Conservation (phyloP, 2,329 filamentous ascomycete genomes). For the Claviceps capensis region DNA sequence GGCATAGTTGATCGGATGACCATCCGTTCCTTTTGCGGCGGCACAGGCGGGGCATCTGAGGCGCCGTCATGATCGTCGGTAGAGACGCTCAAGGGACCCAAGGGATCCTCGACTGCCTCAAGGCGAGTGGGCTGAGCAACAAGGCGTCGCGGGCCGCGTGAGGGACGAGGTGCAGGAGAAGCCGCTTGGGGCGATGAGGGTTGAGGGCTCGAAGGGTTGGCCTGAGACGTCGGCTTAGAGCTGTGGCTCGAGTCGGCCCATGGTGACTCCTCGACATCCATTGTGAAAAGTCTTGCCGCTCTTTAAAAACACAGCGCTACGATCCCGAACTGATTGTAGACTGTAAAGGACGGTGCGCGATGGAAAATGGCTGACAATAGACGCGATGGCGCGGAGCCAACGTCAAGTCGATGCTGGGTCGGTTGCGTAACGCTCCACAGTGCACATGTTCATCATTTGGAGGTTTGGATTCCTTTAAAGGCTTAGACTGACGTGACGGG, state of each 20-base stretch:
- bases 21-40: slow-evolving; percentile 53
- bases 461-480: not conserved
- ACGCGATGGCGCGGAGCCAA: slow-evolving; percentile 2
- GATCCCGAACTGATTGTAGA: not conserved
- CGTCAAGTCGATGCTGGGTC: slow-evolving; percentile 1
- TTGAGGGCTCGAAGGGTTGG: slow-evolving; percentile 18
- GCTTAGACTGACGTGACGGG: not conserved
- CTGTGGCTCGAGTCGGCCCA: slow-evolving; percentile 34
- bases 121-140: slow-evolving; percentile 66
- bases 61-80: slow-evolving; percentile 31
- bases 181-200: slow-evolving; percentile 8
- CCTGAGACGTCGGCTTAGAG: slow-evolving; percentile 17
- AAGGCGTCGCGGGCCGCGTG: slow-evolving; percentile 45
- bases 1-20: slow-evolving; percentile 45
- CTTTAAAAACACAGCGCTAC: not conserved
- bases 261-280: slow-evolving; percentile 40
- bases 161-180: slow-evolving; percentile 24
- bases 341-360: not conserved
- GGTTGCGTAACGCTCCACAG: slow-evolving; percentile 3
- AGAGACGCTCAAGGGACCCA: slow-evolving; percentile 61
- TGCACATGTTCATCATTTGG: slow-evolving; percentile 1
- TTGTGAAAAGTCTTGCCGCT: slow-evolving; percentile 12
- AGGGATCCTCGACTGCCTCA: slow-evolving; percentile 62
- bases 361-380: not conserved
- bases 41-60: slow-evolving; percentile 48